Conservation (phyloP, 441 rosid genomes). For the Metrosideros polymorpha region DNA sequence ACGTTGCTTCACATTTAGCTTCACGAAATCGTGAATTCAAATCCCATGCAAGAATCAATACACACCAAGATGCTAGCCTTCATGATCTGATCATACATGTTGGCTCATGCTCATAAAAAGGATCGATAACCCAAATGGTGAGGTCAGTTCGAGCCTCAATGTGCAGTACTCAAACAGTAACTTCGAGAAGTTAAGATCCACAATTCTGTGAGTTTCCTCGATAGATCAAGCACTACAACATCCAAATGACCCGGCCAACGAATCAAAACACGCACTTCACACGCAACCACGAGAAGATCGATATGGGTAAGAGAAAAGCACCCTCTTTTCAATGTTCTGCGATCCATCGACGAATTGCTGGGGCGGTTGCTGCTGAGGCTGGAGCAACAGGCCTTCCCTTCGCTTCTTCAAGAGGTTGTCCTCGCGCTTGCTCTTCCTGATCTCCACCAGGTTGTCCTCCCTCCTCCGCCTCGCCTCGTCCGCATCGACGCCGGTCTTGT, state of each 20-base stretch:
- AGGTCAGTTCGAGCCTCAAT: background rate
- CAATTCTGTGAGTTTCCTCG: background rate
- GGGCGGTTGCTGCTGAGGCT: constrained; percentile 9
- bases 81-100: background rate
- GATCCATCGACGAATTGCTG: constrained; percentile 6
- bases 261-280: background rate
- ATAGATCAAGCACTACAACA: background rate
- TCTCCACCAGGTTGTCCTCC: constrained; percentile 28
- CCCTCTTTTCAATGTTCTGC: constrained; percentile 16
- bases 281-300: background rate
- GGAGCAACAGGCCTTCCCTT: constrained; percentile 19
- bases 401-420: constrained; percentile 22
- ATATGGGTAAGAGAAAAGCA: background rate
- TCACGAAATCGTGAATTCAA: background rate
- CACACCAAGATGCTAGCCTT: background rate
- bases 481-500: constrained; percentile 15
- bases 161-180: background rate
- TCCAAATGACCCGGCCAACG: background rate
- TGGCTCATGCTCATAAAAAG: background rate
- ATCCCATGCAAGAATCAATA: background rate
- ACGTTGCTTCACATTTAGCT: background rate
- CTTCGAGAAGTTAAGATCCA: background rate
- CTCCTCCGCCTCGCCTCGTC: constrained; percentile 18
- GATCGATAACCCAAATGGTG: background rate
- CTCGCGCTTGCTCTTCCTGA: constrained; percentile 22